Base-by-base conservation (phyloP, 2,329 filamentous ascomycete species). In the Penicillium expansum region DNA sequence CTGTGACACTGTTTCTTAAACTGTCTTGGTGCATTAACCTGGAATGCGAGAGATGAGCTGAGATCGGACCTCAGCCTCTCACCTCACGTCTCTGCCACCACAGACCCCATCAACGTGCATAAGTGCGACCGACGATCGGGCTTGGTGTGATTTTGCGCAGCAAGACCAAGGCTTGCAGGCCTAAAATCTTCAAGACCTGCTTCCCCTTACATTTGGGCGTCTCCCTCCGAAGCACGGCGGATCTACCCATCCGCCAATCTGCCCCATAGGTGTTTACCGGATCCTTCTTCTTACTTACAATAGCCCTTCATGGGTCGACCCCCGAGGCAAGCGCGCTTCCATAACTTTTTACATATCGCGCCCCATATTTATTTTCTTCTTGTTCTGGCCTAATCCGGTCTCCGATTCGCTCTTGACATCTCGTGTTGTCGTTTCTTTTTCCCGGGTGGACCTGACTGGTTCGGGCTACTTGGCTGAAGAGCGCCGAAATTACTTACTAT, bases 101-200 rank as follows among this genome's bases (percentile, higher is more conserved):
- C 57, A 59, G 62, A 61, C 63, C 62, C 66, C 65, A 58, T 68
- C 65, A 59, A 61, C 64, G 56, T 71, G 69, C 69, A 71, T 71
- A 67, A 70, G 70, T 66, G 65, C 63, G 63, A 64, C 65, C 66
- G 68, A 64, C 63, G 66, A 69, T 71, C 68, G 59, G 60, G 56
- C 61, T 61, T 45, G 57, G 59, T 58, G 60, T 58, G 44, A 45
- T 52, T 45, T 54, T 33, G 22, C 39, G 18, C 24, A 32, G 48
- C 11, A 38, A 39, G 20, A 5, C 18, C 14, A 43, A 37, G 33
- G 27, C 42, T 42, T 45, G 24, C 24, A 44, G n/a, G 32, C 39
- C 48, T 32, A 41, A 41, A 44, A 48, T 57, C 44, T 57, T 48
- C 50, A 33, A 43, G 52, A 37, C 51, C 45, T 47, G 16, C 48